phyloP scores from a whole-genome alignment of 805 yeast species.

The Cyberlindnera petersonii region DNA sequence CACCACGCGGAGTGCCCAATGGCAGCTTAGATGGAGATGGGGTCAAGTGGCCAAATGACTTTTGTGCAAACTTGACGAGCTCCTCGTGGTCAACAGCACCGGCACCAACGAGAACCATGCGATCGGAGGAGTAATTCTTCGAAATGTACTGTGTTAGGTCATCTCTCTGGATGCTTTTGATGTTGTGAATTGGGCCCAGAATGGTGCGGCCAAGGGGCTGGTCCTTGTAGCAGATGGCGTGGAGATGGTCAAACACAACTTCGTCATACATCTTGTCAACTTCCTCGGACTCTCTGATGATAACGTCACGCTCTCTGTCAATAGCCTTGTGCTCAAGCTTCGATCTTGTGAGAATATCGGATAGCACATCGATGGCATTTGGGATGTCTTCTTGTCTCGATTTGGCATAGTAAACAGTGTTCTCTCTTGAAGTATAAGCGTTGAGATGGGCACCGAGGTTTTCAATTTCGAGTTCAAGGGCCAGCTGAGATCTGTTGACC shows the following conservation, averaged over 20 bases:
- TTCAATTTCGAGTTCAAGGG: constrained; percentile 89
- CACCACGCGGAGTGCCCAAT: constrained; percentile 61
- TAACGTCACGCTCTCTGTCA: constrained; percentile 94
- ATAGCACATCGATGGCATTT: constrained; percentile 77
- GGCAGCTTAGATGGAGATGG: constrained; percentile 56
- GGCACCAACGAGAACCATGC: constrained; percentile 97
- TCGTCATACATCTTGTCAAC: constrained; percentile 98
- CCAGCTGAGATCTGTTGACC: constrained; percentile 67
- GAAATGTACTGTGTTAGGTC: constrained; percentile 79
- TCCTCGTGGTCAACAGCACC: constrained; percentile 90
- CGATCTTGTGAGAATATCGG: constrained; percentile 86
- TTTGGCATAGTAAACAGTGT: constrained; percentile 94
- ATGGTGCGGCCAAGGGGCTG: constrained; percentile 97
- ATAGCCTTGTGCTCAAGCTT: constrained; percentile 78
- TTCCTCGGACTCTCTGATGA: constrained; percentile 93
- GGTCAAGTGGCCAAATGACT: constrained; percentile 67
- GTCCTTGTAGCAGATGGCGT: constrained; percentile 82
- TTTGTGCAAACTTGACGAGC: constrained; percentile 70
- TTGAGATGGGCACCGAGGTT: constrained; percentile 95
- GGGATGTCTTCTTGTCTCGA: constrained; percentile 78
- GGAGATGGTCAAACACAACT: constrained; percentile 94
- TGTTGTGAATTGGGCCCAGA: constrained; percentile 88
- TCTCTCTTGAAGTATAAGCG: constrained; percentile 98
- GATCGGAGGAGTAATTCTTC: constrained; percentile 88
- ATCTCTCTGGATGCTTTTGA: constrained; percentile 67